Conservation (phyloP, 495 filamentous ascomycete species). For the Thermothielavioides terrestris region DNA sequence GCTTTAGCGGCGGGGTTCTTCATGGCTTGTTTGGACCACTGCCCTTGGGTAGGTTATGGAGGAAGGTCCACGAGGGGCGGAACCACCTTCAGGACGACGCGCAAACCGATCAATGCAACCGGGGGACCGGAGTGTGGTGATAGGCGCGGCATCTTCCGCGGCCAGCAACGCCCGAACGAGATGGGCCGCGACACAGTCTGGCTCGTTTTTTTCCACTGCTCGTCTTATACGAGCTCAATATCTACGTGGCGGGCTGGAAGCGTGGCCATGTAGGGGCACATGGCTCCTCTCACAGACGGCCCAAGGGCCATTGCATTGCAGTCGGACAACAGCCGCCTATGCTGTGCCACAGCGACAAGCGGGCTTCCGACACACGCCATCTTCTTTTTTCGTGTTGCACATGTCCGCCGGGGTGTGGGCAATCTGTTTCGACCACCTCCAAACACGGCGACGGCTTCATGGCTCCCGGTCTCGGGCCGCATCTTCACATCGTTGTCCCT, state of each 20-base stretch:
- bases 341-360: background rate
- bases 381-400: background rate
- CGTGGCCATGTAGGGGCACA: background rate
- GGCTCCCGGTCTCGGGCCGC: conserved; percentile 1
- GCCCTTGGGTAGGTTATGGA: no score
- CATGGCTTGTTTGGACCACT: no score
- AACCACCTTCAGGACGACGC: no score
- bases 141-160: conserved; percentile 3
- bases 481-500: background rate
- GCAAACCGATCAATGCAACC: no score
- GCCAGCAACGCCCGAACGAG: background rate
- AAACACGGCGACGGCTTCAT: background rate
- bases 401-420: background rate
- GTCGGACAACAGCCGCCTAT: background rate
- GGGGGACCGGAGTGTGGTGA: no score
- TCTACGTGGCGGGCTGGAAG: background rate
- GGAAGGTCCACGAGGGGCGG: no score
- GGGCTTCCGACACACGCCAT: background rate
- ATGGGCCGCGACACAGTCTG: background rate
- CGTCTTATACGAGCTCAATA: background rate
- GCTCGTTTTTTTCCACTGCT: background rate
- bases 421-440: background rate
- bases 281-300: background rate
- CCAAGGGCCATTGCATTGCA: background rate
- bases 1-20: no score